phyloP scores from a whole-genome alignment of 202 grass and related monocot genomes.

The Miscanthus sacchariflorus region DNA sequence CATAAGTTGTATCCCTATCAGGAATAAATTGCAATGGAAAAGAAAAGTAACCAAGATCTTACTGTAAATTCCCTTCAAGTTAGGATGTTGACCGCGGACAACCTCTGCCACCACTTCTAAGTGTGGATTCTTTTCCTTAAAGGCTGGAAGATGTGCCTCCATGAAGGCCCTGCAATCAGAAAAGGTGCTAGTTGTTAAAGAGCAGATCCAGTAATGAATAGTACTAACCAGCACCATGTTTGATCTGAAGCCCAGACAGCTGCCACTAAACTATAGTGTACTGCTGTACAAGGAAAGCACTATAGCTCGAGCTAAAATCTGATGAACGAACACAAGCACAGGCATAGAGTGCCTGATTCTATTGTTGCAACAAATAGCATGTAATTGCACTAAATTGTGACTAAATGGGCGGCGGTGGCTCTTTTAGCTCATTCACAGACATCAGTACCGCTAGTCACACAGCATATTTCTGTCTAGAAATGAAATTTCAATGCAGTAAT shows the following conservation, averaged over 20 bases:
- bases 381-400: not conserved
- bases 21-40: not conserved
- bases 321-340: not conserved
- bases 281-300: not conserved
- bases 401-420: not conserved
- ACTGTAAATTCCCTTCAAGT: conserved; percentile 95
- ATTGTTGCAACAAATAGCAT: not conserved
- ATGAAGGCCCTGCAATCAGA: conserved; percentile 81
- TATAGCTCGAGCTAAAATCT: not conserved
- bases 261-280: not conserved
- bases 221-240: not conserved
- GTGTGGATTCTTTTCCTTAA: conserved; percentile 89
- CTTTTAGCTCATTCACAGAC: not conserved
- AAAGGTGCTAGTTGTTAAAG: not conserved
- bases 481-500: not conserved
- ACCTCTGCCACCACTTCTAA: conserved; percentile 80
- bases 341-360: not conserved
- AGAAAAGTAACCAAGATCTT: conserved; percentile 43
- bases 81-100: conserved; percentile 85
- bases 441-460: not conserved
- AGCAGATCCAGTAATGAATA: not conserved
- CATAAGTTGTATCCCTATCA: not conserved
- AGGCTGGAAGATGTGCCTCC: conserved; percentile 73
- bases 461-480: not conserved
- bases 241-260: not conserved